Base-by-base conservation (phyloP, 1,139 yeast genomes). In the Pichia sp. region DNA sequence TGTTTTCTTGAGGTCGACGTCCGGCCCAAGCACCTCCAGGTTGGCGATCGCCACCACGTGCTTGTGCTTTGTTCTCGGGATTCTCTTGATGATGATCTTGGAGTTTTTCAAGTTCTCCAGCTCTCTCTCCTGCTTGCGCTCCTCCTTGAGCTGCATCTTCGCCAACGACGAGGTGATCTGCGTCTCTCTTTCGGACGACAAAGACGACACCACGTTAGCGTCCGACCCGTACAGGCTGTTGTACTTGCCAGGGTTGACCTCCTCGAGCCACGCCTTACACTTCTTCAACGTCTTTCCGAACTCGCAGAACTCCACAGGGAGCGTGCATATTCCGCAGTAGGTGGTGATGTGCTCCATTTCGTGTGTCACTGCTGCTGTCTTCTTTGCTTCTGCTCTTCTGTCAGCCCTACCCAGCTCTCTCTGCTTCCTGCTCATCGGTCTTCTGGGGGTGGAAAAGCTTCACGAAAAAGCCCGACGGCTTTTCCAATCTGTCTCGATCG, bases 251-350 rank as follows among this genome's bases (percentile, higher is more conserved):
- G 76, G 70, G 62, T 90, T 77, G 53, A 76, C 75, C 46, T 78
- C 81, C 57, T 79, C 74, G 47, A 92, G 78, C 96, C 97, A 90
- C 43, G 80, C 84, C 64, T 86, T 88, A 73, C 99, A 92, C 67
- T 90, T 82, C 67, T 85, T 85, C 70, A 87, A 77, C 44, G 85
- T 77, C 50, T 88, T 87, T 13, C 96, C 95, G 68, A 90, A 92
- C 69, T 92, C 98, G 74, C 99, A 92, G 72, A 85, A 92, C 71
- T 90, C 98, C 2, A 93, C 93, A 15, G 97, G 97, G 67, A 82
- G 85, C 0, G 90, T 73, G 70, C 98, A 92, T 8, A 90, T 80
- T 5, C 84, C 93, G 71, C 98, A 92, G 73, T 92, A 90, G 11
- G 79, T 31, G 5, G 32, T 34, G 8, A 11, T 23, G 36, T n/a